These are phyloP conservation scores for Xylariales sp. DNA, from an alignment of 2,329 filamentous ascomycete genomes.

Conservation along the genomic window DNA sequence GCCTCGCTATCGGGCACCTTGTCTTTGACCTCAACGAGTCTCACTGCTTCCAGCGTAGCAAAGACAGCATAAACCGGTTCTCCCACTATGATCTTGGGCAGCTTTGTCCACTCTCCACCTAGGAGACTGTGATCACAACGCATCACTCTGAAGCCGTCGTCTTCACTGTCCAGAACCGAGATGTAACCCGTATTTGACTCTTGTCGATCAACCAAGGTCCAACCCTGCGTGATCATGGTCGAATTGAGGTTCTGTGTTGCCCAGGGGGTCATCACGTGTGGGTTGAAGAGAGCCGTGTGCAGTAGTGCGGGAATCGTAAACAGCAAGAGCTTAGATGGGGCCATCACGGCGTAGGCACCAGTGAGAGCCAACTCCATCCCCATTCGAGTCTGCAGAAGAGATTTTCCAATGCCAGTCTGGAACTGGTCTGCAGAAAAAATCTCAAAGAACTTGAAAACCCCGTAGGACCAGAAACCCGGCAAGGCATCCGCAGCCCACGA, in stretches of 20 bases:
- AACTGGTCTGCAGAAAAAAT: conserved; percentile 33
- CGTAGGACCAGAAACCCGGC: conserved; percentile 63
- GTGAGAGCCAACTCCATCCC: conserved; percentile 68
- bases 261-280: conserved; percentile 61
- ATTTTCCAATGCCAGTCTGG: conserved; percentile 52
- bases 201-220: conserved; percentile 71
- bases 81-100: conserved; percentile 50
- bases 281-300: conserved; percentile 68
- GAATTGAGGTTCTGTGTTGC: conserved; percentile 61
- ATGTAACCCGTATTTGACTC: conserved; percentile 92
- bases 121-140: conserved; percentile 92
- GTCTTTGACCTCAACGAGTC: conserved; percentile 63
- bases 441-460: conserved; percentile 55
- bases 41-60: conserved; percentile 86
- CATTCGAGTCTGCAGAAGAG: conserved; percentile 63
- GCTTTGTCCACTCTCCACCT: conserved; percentile 80
- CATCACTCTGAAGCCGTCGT: conserved; percentile 72
- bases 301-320: conserved; percentile 68
- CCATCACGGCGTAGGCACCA: conserved; percentile 58
- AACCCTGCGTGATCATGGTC: conserved; percentile 61
- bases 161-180: conserved; percentile 75
- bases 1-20: conserved; percentile 58
- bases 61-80: conserved; percentile 98
- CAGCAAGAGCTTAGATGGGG: conserved; percentile 65
- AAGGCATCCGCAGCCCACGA: conserved; percentile 57